Percentiles rank a stretch among this genome's conserved stretches.
phyloP scores from a whole-genome alignment of 129 eudicot genomes.

The Centella asiatica region DNA sequence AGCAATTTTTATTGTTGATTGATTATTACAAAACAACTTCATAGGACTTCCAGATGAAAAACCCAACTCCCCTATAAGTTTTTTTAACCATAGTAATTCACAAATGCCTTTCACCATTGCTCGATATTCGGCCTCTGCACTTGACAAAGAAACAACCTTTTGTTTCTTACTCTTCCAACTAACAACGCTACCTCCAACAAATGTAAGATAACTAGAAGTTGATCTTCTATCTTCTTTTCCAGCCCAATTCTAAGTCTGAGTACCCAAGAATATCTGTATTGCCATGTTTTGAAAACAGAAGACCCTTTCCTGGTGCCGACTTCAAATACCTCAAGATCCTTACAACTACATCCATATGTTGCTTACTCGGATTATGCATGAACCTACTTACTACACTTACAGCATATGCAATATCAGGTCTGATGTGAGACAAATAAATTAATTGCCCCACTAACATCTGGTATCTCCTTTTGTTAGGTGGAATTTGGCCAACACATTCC shows the following conservation, averaged over 20 bases:
- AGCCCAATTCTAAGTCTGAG: background rate
- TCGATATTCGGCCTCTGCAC: background rate
- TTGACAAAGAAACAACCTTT: background rate
- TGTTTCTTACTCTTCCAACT: conserved; percentile 1
- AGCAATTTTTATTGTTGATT: background rate
- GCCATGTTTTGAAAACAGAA: background rate
- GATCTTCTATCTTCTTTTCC: background rate
- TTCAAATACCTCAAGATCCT: background rate
- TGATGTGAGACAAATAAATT: background rate
- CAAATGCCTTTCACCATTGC: background rate
- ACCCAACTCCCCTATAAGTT: background rate
- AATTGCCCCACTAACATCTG: background rate
- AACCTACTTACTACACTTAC: conserved; percentile 2
- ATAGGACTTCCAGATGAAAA: background rate
- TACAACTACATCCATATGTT: background rate
- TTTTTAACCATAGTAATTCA: background rate
- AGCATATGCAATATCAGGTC: background rate
- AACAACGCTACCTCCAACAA: background rate
- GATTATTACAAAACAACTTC: background rate
- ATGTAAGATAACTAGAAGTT: background rate
- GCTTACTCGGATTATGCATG: background rate
- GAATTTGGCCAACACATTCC: background rate
- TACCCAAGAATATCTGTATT: background rate
- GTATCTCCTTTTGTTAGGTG: background rate
- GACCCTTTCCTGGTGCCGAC: background rate